Conservation (phyloP, 345 rosid genomes). For the Dimocarpus longan region DNA sequence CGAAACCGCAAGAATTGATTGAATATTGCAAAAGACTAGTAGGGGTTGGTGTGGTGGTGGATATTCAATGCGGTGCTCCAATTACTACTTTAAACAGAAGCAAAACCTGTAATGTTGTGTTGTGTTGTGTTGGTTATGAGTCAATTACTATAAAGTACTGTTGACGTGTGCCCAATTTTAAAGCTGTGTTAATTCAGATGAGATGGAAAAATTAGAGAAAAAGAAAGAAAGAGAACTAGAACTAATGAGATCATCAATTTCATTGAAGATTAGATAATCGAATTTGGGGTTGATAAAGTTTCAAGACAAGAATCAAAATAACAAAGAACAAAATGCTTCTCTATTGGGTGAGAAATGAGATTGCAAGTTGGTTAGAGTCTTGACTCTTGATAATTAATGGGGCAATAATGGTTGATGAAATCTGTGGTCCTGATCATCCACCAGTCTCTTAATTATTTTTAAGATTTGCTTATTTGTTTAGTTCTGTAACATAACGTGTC, state of each 20-base stretch:
- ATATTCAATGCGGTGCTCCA: neutral
- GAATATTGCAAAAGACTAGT: neutral
- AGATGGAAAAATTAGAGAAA: neutral
- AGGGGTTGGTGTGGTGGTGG: neutral
- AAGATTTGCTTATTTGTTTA: neutral
- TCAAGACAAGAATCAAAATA: neutral
- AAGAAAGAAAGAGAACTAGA: neutral
- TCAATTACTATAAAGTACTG: neutral
- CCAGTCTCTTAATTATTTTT: neutral
- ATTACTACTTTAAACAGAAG: constrained; percentile 11
- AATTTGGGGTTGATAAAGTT: neutral
- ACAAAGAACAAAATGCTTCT: neutral
- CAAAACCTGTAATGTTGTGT: neutral
- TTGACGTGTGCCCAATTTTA: neutral
- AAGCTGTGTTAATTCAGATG: neutral
- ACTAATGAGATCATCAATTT: neutral
- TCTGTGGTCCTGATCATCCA: neutral
- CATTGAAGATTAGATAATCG: neutral
- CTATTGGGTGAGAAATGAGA: too few relatives aligned
- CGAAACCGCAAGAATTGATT: neutral
- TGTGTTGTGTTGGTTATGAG: neutral
- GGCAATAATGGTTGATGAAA: neutral
- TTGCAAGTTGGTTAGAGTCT: too few relatives aligned
- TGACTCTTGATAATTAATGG: too few relatives aligned
- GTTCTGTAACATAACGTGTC: neutral